Evolutionary conservation across 2,329 filamentous ascomycete genomes (phyloP).

Genomic region (Diaporthe sp.): DNA sequence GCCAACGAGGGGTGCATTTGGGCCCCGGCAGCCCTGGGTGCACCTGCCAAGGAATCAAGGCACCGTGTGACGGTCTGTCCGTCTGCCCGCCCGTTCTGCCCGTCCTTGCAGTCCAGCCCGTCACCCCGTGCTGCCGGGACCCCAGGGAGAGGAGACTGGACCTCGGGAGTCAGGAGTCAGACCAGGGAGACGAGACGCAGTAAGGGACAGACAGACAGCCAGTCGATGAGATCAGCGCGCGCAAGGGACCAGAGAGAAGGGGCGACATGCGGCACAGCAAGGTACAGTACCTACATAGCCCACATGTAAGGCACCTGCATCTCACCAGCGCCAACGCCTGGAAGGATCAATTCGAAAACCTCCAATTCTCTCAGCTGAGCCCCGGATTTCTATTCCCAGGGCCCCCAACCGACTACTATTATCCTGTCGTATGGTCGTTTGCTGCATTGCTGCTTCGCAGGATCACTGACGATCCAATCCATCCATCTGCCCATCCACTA

Average conservation of each 20-base stretch:
- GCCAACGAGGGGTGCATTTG: neutral
- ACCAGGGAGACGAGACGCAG: neutral
- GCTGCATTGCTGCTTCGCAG: neutral
- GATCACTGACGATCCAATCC: conserved; percentile 20
- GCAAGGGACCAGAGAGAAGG: neutral
- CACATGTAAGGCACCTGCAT: conserved; percentile 15
- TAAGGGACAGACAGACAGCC: neutral
- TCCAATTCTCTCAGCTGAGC: conserved; percentile 2
- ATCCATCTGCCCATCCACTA: conserved; percentile 4
- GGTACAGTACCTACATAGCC: neutral
- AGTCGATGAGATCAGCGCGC: conserved; percentile 1
- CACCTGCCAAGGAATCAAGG: conserved; percentile 16
- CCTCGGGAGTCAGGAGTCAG: neutral
- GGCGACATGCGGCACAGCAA: neutral
- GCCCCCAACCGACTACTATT: neutral
- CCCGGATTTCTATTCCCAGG: conserved; percentile 24
- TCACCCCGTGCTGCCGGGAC: neutral
- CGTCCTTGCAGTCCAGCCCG: neutral
- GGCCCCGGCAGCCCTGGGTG: conserved; percentile 8
- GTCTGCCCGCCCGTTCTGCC: conserved; percentile 5
- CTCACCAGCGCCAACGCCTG: conserved; percentile 1
- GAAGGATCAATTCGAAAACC: conserved; percentile 28
- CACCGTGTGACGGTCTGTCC: conserved; percentile 30
- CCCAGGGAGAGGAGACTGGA: neutral
- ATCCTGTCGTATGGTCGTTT: neutral